Evolutionary conservation across 306 rosid species (phyloP), one percentile per base, ranked within the genome.

Genomic region (Cajanus cajan): DNA sequence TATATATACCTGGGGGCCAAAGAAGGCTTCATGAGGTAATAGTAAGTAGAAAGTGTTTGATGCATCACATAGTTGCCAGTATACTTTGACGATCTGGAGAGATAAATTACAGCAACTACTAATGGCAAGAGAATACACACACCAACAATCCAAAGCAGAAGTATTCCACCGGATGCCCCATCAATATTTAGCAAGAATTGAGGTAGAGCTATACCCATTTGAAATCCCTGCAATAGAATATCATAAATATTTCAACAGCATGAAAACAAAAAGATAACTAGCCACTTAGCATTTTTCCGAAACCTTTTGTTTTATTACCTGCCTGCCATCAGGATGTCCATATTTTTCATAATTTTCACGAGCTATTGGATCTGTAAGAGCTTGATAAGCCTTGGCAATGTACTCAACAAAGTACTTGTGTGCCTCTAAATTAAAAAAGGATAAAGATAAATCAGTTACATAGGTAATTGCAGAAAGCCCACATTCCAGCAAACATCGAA

Each of bases 131-230:
- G 97, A 88, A 96, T 93, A 66, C 99, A 91, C 77, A 93, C 78
- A 82, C 98, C 99, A 76, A 96, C 99, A 50, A 96, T 96, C 97
- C 99, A 93, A 77, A 96, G 89, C 80, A 91, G 84, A 55, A 96
- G 98, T 80, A 96, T 89, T 79, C 98, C 99, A 80, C 98, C 98
- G 62, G 97, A 91, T 79, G 97, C 91, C 89, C 98, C 97, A 55
- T 93, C 91, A 12, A 90, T 85, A 57, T 96, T 81, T 62, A 96
- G 90, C 74, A 96, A 81, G 87, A 96, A 93, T 75, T 96, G 94
- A 67, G 99, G 98, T 68, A 96, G 98, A 78, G 98, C 97, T 82
- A 93, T 93, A 76, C 99, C 98, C 99, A 96, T 96, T 93, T 93
- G 94, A 76, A 96, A 96, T 41, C 99, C 99, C 99, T 96, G 86